Conservation (phyloP, 495 filamentous ascomycete genomes). For the Pyrenula aspistea region DNA sequence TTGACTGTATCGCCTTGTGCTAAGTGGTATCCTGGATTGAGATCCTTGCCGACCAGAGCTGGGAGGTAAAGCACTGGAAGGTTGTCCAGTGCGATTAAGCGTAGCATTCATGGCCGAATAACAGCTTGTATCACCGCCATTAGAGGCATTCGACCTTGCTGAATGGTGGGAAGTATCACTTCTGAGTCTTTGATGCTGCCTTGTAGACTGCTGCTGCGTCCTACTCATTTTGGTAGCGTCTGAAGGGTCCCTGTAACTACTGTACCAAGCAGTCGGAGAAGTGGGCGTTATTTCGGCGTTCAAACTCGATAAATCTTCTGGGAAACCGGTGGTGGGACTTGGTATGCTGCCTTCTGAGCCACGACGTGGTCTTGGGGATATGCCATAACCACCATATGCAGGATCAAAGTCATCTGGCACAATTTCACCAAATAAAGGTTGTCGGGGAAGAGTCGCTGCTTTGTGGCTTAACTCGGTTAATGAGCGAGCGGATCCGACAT, state of each 20-base stretch:
- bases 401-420: constrained; percentile 21
- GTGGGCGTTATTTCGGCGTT: constrained; percentile 26
- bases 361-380: constrained; percentile 25
- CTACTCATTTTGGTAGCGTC: constrained; percentile 29
- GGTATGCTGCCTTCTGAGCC: constrained; percentile 38
- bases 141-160: constrained; percentile 1
- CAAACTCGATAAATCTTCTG: constrained; percentile 24
- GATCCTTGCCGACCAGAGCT: constrained; percentile 9
- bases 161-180: constrained; percentile 29
- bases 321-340: constrained; percentile 36
- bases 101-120: constrained; percentile 17
- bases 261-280: constrained; percentile 46
- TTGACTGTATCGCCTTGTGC: constrained; percentile 31
- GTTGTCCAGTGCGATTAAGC: constrained; percentile 25
- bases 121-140: constrained; percentile 16
- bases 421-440: constrained; percentile 41
- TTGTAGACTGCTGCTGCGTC: constrained; percentile 10
- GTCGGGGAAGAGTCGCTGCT: constrained; percentile 10
- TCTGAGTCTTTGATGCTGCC: constrained; percentile 30
- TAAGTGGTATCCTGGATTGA: constrained; percentile 47
- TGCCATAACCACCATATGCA: constrained; percentile 27
- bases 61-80: not conserved
- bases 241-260: constrained; percentile 31
- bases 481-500: constrained; percentile 12
- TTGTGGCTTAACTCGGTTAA: constrained; percentile 12